Evolutionary conservation across 2,329 filamentous ascomycete species (phyloP).

Genomic region (Paecilomyces sp.): DNA sequence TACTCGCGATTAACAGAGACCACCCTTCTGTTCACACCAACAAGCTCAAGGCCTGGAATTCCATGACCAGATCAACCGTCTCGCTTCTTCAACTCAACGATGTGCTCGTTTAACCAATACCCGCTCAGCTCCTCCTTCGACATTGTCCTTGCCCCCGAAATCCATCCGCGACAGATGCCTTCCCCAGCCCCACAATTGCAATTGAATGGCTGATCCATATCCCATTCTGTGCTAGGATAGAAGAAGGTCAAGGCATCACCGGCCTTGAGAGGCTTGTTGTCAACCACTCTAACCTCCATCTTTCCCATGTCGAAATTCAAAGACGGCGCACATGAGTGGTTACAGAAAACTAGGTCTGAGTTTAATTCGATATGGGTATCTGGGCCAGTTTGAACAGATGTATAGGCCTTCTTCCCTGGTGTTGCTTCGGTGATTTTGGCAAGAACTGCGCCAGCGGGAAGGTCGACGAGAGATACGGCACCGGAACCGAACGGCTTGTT

Average conservation of each 20-base stretch:
- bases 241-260: conserved; percentile 43
- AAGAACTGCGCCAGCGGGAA: conserved; percentile 46
- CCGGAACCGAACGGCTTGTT: conserved; percentile 30
- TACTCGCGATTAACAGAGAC: neutral
- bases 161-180: conserved; percentile 28
- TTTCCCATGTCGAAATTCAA: conserved; percentile 47
- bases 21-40: neutral
- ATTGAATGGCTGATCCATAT: conserved; percentile 41
- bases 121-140: conserved; percentile 19
- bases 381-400: conserved; percentile 44
- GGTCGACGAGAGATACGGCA: conserved; percentile 42
- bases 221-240: conserved; percentile 45
- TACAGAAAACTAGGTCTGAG: conserved; percentile 50
- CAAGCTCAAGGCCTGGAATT: neutral
- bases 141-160: conserved; percentile 35
- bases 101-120: conserved; percentile 40
- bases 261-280: conserved; percentile 28
- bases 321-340: conserved; percentile 49
- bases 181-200: conserved; percentile 35
- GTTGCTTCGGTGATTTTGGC: conserved; percentile 40
- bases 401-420: conserved; percentile 41
- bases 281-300: conserved; percentile 33
- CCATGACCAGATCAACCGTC: conserved; percentile 1
- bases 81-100: conserved; percentile 20
- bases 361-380: conserved; percentile 50